Evolutionary conservation across 225 moss, liverwort and hornwort genomes (phyloP).

Genomic region (Sphagnum contortum): DNA sequence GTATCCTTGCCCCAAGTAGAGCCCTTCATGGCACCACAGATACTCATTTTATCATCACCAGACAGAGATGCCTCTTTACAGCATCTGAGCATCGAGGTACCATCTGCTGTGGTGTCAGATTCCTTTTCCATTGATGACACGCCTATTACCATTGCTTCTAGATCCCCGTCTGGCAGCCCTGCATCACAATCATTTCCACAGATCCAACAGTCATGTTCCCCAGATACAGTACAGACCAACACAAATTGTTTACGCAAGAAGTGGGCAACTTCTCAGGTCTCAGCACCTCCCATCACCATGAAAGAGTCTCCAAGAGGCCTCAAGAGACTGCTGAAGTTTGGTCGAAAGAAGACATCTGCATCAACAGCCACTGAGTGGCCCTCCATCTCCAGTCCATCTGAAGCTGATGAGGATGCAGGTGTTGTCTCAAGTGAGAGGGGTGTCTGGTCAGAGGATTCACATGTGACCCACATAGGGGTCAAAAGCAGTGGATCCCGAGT

Average conservation of each 20-base stretch:
- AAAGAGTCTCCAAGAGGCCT: conserved; percentile 83
- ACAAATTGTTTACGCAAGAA: conserved; percentile 50
- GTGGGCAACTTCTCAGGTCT: conserved; percentile 66
- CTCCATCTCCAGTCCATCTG: conserved; percentile 61
- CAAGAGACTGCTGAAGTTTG: conserved; percentile 83
- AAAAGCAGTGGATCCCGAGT: conserved; percentile 37
- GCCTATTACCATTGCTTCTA: conserved; percentile 19
- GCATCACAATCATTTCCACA: conserved; percentile 37
- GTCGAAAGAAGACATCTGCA: conserved; percentile 49
- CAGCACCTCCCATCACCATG: conserved; percentile 30
- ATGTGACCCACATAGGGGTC: conserved; percentile 35
- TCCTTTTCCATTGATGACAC: conserved; percentile 17
- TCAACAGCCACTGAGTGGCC: conserved; percentile 59
- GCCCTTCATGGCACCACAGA: conserved; percentile 37
- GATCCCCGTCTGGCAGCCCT: conserved; percentile 45
- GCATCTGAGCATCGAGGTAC: conserved; percentile 33
- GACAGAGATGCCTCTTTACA: conserved; percentile 30
- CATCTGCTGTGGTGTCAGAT: conserved; percentile 47
- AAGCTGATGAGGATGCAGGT: conserved; percentile 75
- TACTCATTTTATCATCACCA: conserved; percentile 33
- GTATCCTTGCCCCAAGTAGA: conserved; percentile 26
- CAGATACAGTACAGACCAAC: conserved; percentile 37
- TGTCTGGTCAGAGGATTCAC: conserved; percentile 28
- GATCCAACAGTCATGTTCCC: conserved; percentile 53
- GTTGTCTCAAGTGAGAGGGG: conserved; percentile 26